Conservation (phyloP, 805 yeast species). For the Candida stauntonica region DNA sequence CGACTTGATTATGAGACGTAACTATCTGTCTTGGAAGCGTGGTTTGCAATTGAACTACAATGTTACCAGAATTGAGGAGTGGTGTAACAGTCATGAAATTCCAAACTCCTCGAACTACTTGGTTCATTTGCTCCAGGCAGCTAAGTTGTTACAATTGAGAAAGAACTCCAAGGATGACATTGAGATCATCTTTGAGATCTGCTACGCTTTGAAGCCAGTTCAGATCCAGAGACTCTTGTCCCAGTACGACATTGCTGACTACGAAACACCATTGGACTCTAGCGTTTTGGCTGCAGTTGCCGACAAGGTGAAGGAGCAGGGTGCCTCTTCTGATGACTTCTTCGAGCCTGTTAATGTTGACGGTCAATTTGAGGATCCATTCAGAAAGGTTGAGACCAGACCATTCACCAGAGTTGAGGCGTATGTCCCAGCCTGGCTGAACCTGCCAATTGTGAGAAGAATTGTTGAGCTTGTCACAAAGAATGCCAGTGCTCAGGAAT, state of each 20-base stretch:
- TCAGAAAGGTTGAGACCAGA: slow-evolving; percentile 65
- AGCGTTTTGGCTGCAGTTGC: slow-evolving; percentile 79
- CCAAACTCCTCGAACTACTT: slow-evolving; percentile 82
- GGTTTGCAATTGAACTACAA: slow-evolving; percentile 95
- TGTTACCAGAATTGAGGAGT: slow-evolving; percentile 93
- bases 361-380: slow-evolving; percentile 81
- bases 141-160: slow-evolving; percentile 86
- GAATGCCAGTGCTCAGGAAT: slow-evolving; percentile 70
- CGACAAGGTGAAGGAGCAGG: slow-evolving; percentile 63
- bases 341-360: slow-evolving; percentile 65
- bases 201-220: slow-evolving; percentile 90
- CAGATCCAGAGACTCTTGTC: slow-evolving; percentile 91
- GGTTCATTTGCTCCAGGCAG: slow-evolving; percentile 86
- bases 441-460: slow-evolving; percentile 82
- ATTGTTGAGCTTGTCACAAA: slow-evolving; percentile 84
- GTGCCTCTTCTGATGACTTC: slow-evolving; percentile 53
- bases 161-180: slow-evolving; percentile 87
- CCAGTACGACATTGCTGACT: slow-evolving; percentile 88
- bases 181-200: slow-evolving; percentile 87
- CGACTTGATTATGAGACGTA: slow-evolving; percentile 90
- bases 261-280: slow-evolving; percentile 86
- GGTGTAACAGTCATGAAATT: slow-evolving; percentile 94
- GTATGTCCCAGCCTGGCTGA: slow-evolving; percentile 92
- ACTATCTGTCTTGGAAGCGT: slow-evolving; percentile 95
- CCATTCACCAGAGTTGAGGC: slow-evolving; percentile 82